These are phyloP conservation scores for Mortierella hygrophila DNA, from an alignment of 192 early-diverging fungal species.

Conservation along the genomic window DNA sequence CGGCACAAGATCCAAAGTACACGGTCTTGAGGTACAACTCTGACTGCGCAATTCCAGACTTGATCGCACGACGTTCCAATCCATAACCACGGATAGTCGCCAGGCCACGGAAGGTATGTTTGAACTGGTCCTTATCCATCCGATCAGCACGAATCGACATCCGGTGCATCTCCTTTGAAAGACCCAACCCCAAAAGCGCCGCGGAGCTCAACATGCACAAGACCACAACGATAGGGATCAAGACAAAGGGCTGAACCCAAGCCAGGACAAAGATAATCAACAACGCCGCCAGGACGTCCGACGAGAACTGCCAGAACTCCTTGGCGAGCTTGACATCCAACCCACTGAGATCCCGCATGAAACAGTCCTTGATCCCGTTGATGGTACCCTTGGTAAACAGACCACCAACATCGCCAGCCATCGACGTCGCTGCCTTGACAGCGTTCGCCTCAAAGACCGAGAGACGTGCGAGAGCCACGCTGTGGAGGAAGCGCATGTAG, in stretches of 20 bases:
- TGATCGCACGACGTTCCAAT: slow-evolving; percentile 47
- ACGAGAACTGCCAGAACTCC: slow-evolving; percentile 52
- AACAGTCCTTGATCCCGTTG: slow-evolving; percentile 40
- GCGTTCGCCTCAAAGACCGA: slow-evolving; percentile 41
- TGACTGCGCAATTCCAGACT: slow-evolving; percentile 42
- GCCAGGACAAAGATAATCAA: slow-evolving; percentile 27
- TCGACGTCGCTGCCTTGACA: slow-evolving; percentile 29
- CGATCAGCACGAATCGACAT: slow-evolving; percentile 52
- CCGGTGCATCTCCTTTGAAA: slow-evolving; percentile 55
- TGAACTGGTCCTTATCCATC: slow-evolving; percentile 56
- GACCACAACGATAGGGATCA: slow-evolving; percentile 24
- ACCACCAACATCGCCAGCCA: slow-evolving; percentile 42
- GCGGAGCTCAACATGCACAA: slow-evolving; percentile 38
- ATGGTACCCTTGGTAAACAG: slow-evolving; percentile 45
- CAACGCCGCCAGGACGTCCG: slow-evolving; percentile 28
- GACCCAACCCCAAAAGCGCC: slow-evolving; percentile 32
- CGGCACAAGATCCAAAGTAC: slow-evolving; percentile 47
- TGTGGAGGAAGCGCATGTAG: slow-evolving; percentile 28
- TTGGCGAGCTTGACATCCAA: slow-evolving; percentile 52
- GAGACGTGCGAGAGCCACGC: slow-evolving; percentile 35
- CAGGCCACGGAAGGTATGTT: slow-evolving; percentile 50
- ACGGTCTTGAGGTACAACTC: slow-evolving; percentile 46
- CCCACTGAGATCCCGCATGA: slow-evolving; percentile 45
- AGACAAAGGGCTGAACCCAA: slow-evolving; percentile 22
- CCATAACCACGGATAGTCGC: slow-evolving; percentile 51